Base-by-base conservation (phyloP, 306 rosid species). In the Castanea sativa region DNA sequence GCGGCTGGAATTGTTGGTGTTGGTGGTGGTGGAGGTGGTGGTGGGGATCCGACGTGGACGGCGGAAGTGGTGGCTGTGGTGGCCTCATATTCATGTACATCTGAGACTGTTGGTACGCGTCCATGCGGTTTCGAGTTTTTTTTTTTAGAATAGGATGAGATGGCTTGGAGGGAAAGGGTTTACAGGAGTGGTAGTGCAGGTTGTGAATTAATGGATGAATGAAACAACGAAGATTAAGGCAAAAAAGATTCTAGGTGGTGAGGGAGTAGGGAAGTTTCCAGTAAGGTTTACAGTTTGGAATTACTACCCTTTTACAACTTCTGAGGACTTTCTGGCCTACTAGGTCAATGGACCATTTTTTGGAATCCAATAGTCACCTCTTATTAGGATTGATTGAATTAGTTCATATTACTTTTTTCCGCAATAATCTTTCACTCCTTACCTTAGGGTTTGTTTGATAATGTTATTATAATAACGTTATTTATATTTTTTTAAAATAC, bases 61-160 rank as follows among this genome's bases (percentile, higher is more conserved):
- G 53, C 16, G 53, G 53, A 11, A 49, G 15, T 12, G 53, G 53
- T 49, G 53, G 53, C 53, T 49, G 53, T 49, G 53, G 53, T 16
- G 53, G 53, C 5, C 53, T 49, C 53, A 49, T 49, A 49, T 49
- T 76, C 87, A 86, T 73, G 87, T 83, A 90, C 60, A 83, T 89
- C 73, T 86, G 95, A 49, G 83, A 87, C 83, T 86, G 93, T 38
- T 88, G 97, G 78, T 81, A 93, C 3, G 97, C 88, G 61, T 91
- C 98, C 98, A 93, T 91, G 76, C 10, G 53, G 53, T 69, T 20
- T 20, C 51, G 41, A 2, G 51, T 67, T 19, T 35, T 11, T 65
- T 35, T 35, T 35, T 35, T 35, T 35, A 41, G 1, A 7, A 2
- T 2, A 0, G 3, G 45, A 41, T 8, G 45, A 11, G 3, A 8